Evolutionary conservation across 2,329 filamentous ascomycete species (phyloP), one percentile per base, ranked within the genome.

Genomic region (Xylariaceae sp.): DNA sequence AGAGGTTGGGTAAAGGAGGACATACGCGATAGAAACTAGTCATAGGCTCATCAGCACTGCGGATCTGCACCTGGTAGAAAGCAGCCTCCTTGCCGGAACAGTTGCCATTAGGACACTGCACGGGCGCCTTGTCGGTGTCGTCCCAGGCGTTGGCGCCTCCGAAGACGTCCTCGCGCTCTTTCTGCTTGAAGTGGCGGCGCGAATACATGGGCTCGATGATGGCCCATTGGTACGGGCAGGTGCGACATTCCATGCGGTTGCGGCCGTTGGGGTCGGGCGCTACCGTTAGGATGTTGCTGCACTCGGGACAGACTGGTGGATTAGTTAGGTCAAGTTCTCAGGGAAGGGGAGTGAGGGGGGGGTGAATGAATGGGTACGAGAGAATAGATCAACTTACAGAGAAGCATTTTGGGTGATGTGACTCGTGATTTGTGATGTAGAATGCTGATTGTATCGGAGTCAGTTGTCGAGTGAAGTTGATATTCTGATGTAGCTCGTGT

Each of bases 11-110:
- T n/a, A n/a, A n/a, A n/a, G n/a, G n/a, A n/a, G 44, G 20, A 54
- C 64, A 36, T 61, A 88, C 86, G 80, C 90, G 93, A 71, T 85
- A 94, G 69, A 97, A 97, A 49, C 83, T 92, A 55, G 93, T 98
- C 87, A 95, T 96, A 49, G 93, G 93, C 76, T 98, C 93, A 71
- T 98, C 93, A 42, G 93, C 93, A 74, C 89, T 95, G 58, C 93
- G 83, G 70, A 97, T 97, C 77, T 98, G 93, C 58, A 97, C 83
- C 75, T 95, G 89, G 74, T 91, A 95, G 73, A 92, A 97, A 53
- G 91, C 94, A 3, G 93, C 93, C 71, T 89, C 82, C 49, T 82
- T 77, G 52, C 89, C 89, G 61, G 87, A 77, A 73, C 93, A 98
- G 45, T 77, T 77, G 33, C 90, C 83, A 52, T 83, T 83, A 21